These are phyloP conservation scores for Suillus decipiens DNA, from an alignment of 768 basidiomycete genomes.

Conservation along the genomic window DNA sequence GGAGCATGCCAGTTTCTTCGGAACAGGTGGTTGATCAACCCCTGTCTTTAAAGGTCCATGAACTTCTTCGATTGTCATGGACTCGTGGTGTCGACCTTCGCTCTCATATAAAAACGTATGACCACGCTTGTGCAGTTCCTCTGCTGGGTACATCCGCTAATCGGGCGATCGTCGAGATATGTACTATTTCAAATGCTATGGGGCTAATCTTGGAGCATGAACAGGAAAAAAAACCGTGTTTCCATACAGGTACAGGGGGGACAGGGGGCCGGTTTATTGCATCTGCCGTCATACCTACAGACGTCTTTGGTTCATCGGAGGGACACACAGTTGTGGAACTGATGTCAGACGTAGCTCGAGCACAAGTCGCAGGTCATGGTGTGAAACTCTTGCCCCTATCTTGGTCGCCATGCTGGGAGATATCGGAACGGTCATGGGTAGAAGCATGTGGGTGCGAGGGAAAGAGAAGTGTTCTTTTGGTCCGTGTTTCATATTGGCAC, in stretches of 20 bases:
- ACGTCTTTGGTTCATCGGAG: neutral
- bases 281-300: neutral
- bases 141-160: constrained; percentile 11
- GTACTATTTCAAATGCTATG: constrained; percentile 12
- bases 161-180: constrained; percentile 16
- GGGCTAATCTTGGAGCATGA: constrained; percentile 4
- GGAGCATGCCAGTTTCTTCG: constrained; percentile 32
- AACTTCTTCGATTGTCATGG: constrained; percentile 5
- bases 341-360: too few relatives aligned
- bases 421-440: constrained; percentile 7
- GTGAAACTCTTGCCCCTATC: constrained; percentile 4
- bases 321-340: too few relatives aligned
- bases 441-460: constrained; percentile 6
- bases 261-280: constrained; percentile 16
- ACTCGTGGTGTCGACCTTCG: neutral
- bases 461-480: constrained; percentile 4
- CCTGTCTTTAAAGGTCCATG: constrained; percentile 1
- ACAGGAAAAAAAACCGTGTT: neutral
- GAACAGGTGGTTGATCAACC: constrained; percentile 35
- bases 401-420: constrained; percentile 9
- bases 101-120: constrained; percentile 2
- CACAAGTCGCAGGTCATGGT: neutral
- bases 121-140: constrained; percentile 7
- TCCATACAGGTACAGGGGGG: constrained; percentile 13
- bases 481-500: neutral